Percentiles rank a stretch among this genome's conserved stretches.
phyloP scores from a whole-genome alignment of 2,329 filamentous ascomycete species.

The Fusarium staphyleae region DNA sequence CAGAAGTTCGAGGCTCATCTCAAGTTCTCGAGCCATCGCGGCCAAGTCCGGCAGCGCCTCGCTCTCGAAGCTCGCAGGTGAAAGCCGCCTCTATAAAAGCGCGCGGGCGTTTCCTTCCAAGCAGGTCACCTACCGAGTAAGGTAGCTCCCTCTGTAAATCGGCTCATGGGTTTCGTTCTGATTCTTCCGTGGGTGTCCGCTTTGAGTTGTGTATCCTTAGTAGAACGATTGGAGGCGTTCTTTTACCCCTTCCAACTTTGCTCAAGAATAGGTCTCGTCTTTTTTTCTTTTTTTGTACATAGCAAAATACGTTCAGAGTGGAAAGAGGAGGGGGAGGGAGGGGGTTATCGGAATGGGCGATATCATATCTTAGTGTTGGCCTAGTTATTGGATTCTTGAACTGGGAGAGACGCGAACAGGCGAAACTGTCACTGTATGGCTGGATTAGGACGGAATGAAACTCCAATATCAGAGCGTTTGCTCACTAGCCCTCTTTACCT shows the following conservation, averaged over 20 bases:
- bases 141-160: not conserved
- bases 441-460: slow-evolving; percentile 26
- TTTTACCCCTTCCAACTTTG: slow-evolving; percentile 13
- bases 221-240: slow-evolving; percentile 25
- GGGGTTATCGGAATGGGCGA: slow-evolving; percentile 9
- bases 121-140: not conserved
- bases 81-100: not conserved
- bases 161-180: not conserved
- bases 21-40: slow-evolving; percentile 81
- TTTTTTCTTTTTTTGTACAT: slow-evolving; percentile 25
- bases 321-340: slow-evolving; percentile 15
- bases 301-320: slow-evolving; percentile 4
- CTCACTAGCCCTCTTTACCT: slow-evolving; percentile 1
- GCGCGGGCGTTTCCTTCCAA: not conserved
- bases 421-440: slow-evolving; percentile 26
- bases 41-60: slow-evolving; percentile 64
- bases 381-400: slow-evolving; percentile 26
- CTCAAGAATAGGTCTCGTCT: slow-evolving; percentile 6
- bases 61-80: slow-evolving; percentile 18
- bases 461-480: slow-evolving; percentile 24
- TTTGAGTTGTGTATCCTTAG: slow-evolving; percentile 19
- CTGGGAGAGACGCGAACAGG: slow-evolving; percentile 17
- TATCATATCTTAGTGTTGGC: slow-evolving; percentile 18
- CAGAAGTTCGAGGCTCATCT: slow-evolving; percentile 94
- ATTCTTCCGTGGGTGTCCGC: not conserved